These are phyloP conservation scores for Sesbania bispinosa DNA, from an alignment of 306 rosid species.

Conservation along the genomic window DNA sequence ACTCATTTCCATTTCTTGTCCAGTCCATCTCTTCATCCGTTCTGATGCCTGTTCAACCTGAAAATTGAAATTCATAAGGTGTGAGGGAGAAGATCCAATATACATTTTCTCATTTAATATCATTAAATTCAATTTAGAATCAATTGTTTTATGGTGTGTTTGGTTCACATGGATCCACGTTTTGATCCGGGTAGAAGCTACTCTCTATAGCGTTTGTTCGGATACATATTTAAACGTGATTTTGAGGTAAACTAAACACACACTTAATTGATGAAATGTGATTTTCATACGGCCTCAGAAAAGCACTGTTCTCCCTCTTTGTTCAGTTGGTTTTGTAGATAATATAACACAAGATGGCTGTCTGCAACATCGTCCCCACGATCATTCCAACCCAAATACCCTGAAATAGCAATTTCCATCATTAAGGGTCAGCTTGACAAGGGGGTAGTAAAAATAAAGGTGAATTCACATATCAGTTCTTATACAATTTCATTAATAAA, in stretches of 20 bases:
- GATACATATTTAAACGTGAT: no score
- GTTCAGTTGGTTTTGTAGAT: conserved; percentile 72
- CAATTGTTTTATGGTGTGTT: not conserved
- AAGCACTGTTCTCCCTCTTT: conserved; percentile 49
- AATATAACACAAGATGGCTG: conserved; percentile 57
- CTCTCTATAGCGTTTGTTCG: no score
- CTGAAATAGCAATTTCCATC: conserved; percentile 37
- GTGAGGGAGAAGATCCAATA: not conserved
- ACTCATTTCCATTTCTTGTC: conserved; percentile 38
- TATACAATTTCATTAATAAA: no score
- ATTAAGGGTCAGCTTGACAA: not conserved
- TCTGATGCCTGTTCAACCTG: conserved; percentile 87
- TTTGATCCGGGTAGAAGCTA: no score
- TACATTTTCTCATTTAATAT: not conserved
- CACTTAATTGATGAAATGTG: not conserved
- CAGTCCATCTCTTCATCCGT: conserved; percentile 72
- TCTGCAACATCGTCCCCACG: conserved; percentile 78
- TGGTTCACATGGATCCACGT: no score
- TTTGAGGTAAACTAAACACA: no score
- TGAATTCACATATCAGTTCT: not conserved
- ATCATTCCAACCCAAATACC: conserved; percentile 98
- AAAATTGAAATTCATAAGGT: conserved; percentile 4
- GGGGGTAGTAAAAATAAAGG: not conserved
- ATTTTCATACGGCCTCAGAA: not conserved
- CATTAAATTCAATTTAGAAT: not conserved